Evolutionary conservation across 768 basidiomycete species (phyloP), one percentile per base, ranked within the genome.

Genomic region (Podaxis sp.): DNA sequence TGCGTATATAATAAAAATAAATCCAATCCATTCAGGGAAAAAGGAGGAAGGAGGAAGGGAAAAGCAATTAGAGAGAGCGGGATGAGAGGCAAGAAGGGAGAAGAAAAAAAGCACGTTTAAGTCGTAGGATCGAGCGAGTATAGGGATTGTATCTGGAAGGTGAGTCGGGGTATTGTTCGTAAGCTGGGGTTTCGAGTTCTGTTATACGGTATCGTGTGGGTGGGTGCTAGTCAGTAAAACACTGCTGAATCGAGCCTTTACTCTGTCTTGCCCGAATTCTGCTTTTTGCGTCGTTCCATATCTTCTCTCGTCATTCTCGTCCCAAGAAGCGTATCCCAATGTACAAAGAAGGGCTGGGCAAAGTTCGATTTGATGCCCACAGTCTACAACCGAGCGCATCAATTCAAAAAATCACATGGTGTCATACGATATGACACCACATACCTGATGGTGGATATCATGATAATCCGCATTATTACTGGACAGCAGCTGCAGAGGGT

Each of bases 281-380:
- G 52, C 17, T 62, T 68, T 62, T 71, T 82, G 28, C 87, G 85
- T 48, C 70, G 73, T 64, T 85, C 83, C 53, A 91, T 81, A 50
- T 91, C 87, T 65, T 80, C 70, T 26, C 91, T 81, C 3, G 90
- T 91, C 88, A 93, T 86, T 44, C 90, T 83, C 13, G 96, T 97
- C 48, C 92, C 90, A 58, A 97, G 80, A 26, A 97, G 71, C 8
- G 75, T 75, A 71, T 99, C 96, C 95, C 95, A 99, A 69, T 96
- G 95, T 49, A 96, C 80, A 74, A 96, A 99, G 80, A 95, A 99
- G 0, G 96, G 96, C 70, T 99, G 96, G 1, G 91, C 83, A 72
- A 95, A 99, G 72, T 99, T 99, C 48, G 87, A 90, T 76, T 98
- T 98, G 78, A 97, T 93, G 2, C 96, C 96, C 64, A 91, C 84